These are phyloP conservation scores for Phytophthora colocasiae DNA, from an alignment of 352 stramenopile genomes.

Conservation along the genomic window DNA sequence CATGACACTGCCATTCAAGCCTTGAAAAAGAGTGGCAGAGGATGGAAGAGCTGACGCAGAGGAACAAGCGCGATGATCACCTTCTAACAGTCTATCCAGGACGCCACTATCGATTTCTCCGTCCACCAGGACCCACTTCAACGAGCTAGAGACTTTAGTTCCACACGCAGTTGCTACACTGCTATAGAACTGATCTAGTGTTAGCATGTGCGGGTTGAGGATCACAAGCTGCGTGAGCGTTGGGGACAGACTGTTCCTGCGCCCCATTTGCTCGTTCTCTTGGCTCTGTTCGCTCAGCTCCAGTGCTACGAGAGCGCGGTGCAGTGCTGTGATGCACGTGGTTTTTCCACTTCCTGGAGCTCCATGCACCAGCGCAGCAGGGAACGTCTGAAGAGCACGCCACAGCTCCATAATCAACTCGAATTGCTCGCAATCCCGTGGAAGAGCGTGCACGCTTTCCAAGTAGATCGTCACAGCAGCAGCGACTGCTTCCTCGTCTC, in stretches of 20 bases:
- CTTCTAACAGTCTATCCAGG: slow-evolving; percentile 40
- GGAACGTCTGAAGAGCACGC: slow-evolving; percentile 36
- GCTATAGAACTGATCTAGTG: slow-evolving; percentile 46
- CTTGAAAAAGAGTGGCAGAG: slow-evolving; percentile 21
- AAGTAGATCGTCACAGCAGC: slow-evolving; percentile 58
- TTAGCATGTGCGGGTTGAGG: slow-evolving; percentile 40
- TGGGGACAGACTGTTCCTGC: background rate
- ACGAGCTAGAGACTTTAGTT: background rate
- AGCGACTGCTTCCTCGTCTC: slow-evolving; percentile 47
- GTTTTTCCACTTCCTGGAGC: slow-evolving; percentile 50
- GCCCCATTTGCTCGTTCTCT: slow-evolving; percentile 17
- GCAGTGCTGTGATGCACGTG: slow-evolving; percentile 54
- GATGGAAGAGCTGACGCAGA: slow-evolving; percentile 19
- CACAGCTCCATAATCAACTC: slow-evolving; percentile 51
- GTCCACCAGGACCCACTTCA: slow-evolving; percentile 46
- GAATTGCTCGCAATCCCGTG: slow-evolving; percentile 26
- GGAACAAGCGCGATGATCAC: slow-evolving; percentile 18
- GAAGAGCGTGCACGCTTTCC: slow-evolving; percentile 30
- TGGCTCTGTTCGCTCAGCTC: slow-evolving; percentile 41
- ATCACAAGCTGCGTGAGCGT: slow-evolving; percentile 36
- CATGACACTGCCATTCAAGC: slow-evolving; percentile 5
- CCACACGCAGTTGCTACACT: slow-evolving; percentile 16
- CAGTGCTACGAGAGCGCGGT: slow-evolving; percentile 56
- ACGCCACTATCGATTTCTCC: slow-evolving; percentile 31
- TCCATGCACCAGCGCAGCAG: slow-evolving; percentile 50